Base-by-base conservation (phyloP, 2,329 filamentous ascomycete genomes). In the Didymella pinodella region DNA sequence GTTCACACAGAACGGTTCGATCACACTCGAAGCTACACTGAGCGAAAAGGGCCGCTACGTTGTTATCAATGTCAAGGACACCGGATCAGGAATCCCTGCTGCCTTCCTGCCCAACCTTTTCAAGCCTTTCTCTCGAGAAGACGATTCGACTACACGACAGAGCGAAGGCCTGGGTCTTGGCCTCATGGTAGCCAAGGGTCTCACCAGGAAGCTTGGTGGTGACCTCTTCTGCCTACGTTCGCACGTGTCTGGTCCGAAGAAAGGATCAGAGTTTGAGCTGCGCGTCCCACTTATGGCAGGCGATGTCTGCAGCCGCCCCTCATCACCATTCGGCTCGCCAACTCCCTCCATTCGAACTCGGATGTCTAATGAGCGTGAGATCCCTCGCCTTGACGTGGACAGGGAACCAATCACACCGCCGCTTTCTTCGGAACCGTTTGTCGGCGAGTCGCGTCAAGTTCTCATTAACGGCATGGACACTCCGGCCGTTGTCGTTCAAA, bases 101-200 rank as follows among this genome's bases (percentile, higher is more conserved):
- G 85, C 85, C 12, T 91, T 90, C 67, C 75, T 89, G 48, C 86
- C 86, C 0, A 85, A 85, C 54, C 79, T 91, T 0, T 91, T 91
- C 78, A 88, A 88, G 64, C 85, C 89, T 1, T 91, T 90, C 72
- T 86, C 88, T 25, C 83, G 88, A 60, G 86, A 90, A 74, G 88
- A 91, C 71, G 83, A 86, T 49, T 90, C 88, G 1, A 85, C 87
- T 14, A 90, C 87, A 7, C 81, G 89, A 43, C 84, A 85, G 61
- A 88, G 85, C 69, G 89, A 91, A 72, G 89, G 89, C 0, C 79
- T 91, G 3, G 89, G 89, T 0, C 78, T 91, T 7, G 88, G 89
- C 28, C 77, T 91, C 11, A 82, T 91, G 69, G 89, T 91, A n/a
- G 89, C 88, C 0, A 91, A 90, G 75, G 88, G 88, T 3, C 80